Percentiles rank a stretch among this genome's conserved stretches.
These are phyloP conservation scores for Beauveria varroae DNA, from an alignment of 2,329 filamentous ascomycete species.

Conservation along the genomic window DNA sequence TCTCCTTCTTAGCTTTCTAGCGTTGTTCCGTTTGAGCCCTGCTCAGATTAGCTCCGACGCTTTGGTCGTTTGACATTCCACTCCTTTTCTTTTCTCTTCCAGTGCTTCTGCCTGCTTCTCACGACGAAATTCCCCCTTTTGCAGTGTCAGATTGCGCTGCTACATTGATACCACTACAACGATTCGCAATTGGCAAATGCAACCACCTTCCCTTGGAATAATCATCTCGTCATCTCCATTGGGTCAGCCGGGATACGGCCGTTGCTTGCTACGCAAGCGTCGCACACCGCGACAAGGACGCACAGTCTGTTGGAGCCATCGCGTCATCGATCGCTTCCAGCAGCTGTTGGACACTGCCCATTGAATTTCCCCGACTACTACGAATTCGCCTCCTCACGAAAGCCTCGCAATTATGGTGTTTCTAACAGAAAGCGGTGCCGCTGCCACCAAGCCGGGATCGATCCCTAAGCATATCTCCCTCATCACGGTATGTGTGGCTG, in stretches of 20 bases:
- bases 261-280: not conserved
- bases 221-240: not conserved
- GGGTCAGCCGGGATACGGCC: not conserved
- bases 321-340: not conserved
- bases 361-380: too few species aligned
- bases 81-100: not conserved
- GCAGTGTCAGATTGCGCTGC: not conserved
- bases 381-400: not conserved
- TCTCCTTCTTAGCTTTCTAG: not conserved
- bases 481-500: constrained; percentile 15
- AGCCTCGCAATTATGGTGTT: not conserved
- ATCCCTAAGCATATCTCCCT: constrained; percentile 14
- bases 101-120: not conserved
- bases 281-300: not conserved
- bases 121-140: not conserved
- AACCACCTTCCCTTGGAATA: too few species aligned
- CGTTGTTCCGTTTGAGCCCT: not conserved
- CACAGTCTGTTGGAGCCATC: not conserved
- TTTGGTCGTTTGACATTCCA: constrained; percentile 1
- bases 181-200: not conserved
- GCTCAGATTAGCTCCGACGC: not conserved
- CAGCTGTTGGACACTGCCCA: not conserved
- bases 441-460: constrained; percentile 6
- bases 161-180: not conserved
- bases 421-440: not conserved